Base-by-base conservation (phyloP, 192 early-diverging fungal species). In the Podila clonocystis region DNA sequence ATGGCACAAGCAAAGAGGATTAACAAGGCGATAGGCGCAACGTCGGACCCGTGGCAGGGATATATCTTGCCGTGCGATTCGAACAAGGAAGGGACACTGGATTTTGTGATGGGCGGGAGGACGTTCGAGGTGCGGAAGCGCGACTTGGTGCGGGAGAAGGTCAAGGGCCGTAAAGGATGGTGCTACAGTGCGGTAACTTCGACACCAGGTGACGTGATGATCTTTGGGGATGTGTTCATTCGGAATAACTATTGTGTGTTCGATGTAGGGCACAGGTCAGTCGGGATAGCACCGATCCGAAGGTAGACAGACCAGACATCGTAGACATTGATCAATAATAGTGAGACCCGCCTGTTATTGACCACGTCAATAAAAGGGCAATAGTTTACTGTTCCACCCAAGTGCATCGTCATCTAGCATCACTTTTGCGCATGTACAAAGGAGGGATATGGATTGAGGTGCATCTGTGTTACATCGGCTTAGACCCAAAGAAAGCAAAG, bases 241-340 rank as follows among this genome's bases (percentile, higher is more conserved):
- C 83, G 85, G 55, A 87, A 87, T 59, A 82, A 83, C 67, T 87
- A 87, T 50, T 74, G 76, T 58, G 73, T 87, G 20, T 85, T 87
- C 64, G 86, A 91, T 41, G 55, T 80, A 4, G 66, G 62, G 30
- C 65, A 73, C 29, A 55, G 67, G 38, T 69, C 77, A 2, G 58
- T 80, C 15, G 77, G 77, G 15, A 64, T 80, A n/a, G 77, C 77
- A 0, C 77, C 77, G 7, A 22, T 65, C 6, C 65, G 67, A 2
- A 45, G 70, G 24, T 17, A 45, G 59, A 61, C 59, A 55, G 20
- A 55, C 20, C 12, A 26, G 52, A 55, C 22, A 55, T 20, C 0
- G 7, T 6, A 24, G 9, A 52, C n/a, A 0, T 8, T 19, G 45
- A 34, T 60, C 9, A 11, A 19, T 4, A 24, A n/a, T n/a, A 19